These are phyloP conservation scores for Thelonectria blattea DNA, from an alignment of 2,329 filamentous ascomycete genomes.

Conservation along the genomic window DNA sequence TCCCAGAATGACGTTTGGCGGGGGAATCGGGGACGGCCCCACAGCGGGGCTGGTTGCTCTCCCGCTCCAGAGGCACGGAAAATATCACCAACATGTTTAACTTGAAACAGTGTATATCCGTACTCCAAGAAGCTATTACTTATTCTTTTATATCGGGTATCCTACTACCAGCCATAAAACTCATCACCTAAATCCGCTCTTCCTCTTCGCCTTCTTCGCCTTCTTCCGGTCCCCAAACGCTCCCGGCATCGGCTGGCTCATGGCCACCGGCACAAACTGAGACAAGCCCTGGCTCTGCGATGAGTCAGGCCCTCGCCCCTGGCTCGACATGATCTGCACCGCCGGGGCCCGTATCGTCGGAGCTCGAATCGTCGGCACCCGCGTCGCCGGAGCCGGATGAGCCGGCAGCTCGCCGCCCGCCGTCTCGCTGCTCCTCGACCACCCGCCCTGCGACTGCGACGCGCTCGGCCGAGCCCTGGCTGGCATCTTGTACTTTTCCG, in stretches of 20 bases:
- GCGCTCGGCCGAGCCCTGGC: conserved; percentile 37
- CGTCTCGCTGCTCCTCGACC: conserved; percentile 20
- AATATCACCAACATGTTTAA: no score
- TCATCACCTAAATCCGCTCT: conserved; percentile 47
- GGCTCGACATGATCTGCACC: conserved; percentile 45
- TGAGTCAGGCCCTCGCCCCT: conserved; percentile 41
- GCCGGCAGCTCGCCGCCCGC: conserved; percentile 24
- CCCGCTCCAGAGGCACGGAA: no score
- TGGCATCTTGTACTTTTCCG: conserved; percentile 44
- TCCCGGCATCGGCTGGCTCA: conserved; percentile 55
- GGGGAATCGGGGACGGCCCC: not conserved
- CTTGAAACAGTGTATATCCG: no score
- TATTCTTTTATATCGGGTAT: no score
- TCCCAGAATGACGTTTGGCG: not conserved
- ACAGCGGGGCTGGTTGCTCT: not conserved
- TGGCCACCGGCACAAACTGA: conserved; percentile 43
- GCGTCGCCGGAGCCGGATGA: conserved; percentile 22
- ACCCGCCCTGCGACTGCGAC: conserved; percentile 28
- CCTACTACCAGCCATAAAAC: not conserved
- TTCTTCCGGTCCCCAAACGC: conserved; percentile 52
- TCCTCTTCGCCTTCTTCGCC: conserved; percentile 53
- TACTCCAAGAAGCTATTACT: no score
- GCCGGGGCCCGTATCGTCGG: conserved; percentile 26
- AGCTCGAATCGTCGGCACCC: conserved; percentile 2
- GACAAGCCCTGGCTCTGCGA: conserved; percentile 42